These are phyloP conservation scores for Aspergillus asperescens DNA, from an alignment of 495 filamentous ascomycete species.

Conservation along the genomic window DNA sequence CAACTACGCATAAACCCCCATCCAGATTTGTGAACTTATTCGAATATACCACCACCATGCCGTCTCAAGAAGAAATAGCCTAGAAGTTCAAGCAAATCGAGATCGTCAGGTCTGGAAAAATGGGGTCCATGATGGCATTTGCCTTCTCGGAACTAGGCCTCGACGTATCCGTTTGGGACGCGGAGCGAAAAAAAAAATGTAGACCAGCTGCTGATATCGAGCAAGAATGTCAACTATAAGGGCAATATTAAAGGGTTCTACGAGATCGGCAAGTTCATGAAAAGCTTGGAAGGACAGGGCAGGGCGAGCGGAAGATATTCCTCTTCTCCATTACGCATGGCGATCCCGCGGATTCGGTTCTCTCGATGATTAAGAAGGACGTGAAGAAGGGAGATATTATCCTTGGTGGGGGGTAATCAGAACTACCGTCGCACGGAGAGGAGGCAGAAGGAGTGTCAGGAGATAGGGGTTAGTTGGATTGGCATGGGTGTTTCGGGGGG, in stretches of 20 bases:
- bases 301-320: constrained; percentile 44
- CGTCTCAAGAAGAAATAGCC: constrained; percentile 8
- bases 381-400: constrained; percentile 62
- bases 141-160: constrained; percentile 58
- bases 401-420: constrained; percentile 68
- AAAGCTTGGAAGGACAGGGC: constrained; percentile 32
- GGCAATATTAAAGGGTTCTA: constrained; percentile 34
- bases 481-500: constrained; percentile 66
- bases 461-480: constrained; percentile 42
- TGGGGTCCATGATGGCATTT: constrained; percentile 63
- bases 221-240: constrained; percentile 24
- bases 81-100: constrained; percentile 46
- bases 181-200: constrained; percentile 45
- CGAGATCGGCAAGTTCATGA: constrained; percentile 36
- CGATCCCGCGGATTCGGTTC: constrained; percentile 59
- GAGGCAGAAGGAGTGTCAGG: constrained; percentile 51
- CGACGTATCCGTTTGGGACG: constrained; percentile 58
- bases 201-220: constrained; percentile 26
- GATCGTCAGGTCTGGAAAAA: constrained; percentile 60
- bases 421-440: constrained; percentile 63
- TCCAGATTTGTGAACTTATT: background rate
- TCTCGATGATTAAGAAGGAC: constrained; percentile 51
- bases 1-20: too few relatives aligned
- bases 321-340: constrained; percentile 68
- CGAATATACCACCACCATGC: constrained; percentile 15